Evolutionary conservation across 352 stramenopile genomes (phyloP).

Genomic region (Phytophthora foliorum): DNA sequence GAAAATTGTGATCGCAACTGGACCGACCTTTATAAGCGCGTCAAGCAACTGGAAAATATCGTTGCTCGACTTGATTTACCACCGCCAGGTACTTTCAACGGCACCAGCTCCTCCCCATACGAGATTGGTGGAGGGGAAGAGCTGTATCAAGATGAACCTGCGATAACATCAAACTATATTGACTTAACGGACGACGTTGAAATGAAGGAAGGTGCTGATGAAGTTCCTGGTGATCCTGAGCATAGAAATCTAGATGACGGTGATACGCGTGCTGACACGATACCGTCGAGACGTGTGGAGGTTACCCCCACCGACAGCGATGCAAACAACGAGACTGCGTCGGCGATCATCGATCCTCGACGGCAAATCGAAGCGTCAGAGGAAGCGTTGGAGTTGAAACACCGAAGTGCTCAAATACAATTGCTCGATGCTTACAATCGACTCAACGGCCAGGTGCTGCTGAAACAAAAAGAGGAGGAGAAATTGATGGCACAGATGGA

Average conservation of each 20-base stretch:
- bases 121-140: not conserved
- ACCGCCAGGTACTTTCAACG: not conserved
- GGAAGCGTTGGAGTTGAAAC: constrained; percentile 12
- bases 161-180: constrained; percentile 11
- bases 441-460: constrained; percentile 36
- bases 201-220: not conserved
- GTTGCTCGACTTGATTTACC: constrained; percentile 24
- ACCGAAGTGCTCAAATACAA: not conserved
- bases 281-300: constrained; percentile 18
- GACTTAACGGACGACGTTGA: constrained; percentile 35
- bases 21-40: constrained; percentile 18
- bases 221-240: not conserved
- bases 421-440: constrained; percentile 37
- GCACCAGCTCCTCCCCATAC: constrained; percentile 1
- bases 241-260: not conserved
- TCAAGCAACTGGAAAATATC: constrained; percentile 27
- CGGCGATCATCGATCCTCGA: not conserved
- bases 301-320: constrained; percentile 32
- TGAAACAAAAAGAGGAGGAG: constrained; percentile 42
- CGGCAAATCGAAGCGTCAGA: not conserved
- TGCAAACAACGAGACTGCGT: constrained; percentile 2
- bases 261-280: not conserved
- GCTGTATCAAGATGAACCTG: not conserved
- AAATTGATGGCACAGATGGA: constrained; percentile 27
- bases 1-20: constrained; percentile 29